Evolutionary conservation across 1,139 yeast species (phyloP).

Genomic region (Taphrina deformans): DNA sequence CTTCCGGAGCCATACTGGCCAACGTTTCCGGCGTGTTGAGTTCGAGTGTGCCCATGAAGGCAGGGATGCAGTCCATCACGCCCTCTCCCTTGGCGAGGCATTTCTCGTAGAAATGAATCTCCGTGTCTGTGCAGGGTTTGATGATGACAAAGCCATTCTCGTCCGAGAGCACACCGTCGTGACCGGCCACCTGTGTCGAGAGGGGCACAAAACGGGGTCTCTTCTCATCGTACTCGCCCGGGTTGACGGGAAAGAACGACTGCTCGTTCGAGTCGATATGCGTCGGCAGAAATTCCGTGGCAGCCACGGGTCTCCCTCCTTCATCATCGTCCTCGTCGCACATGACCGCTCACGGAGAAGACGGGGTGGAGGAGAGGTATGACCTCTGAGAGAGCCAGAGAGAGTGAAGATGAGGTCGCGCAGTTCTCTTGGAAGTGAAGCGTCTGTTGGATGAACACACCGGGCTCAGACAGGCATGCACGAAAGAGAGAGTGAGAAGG

Average conservation of each 20-base stretch:
- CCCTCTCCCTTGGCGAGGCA: slow-evolving; percentile 30
- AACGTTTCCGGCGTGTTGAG: slow-evolving; percentile 27
- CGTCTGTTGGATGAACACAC: no score
- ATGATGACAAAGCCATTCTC: slow-evolving; percentile 65
- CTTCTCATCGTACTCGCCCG: slow-evolving; percentile 12
- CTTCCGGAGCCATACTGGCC: slow-evolving; percentile 29
- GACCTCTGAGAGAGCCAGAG: no score
- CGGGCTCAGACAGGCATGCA: no score
- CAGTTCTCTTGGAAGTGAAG: no score
- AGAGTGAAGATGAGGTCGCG: no score
- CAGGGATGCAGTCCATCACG: slow-evolving; percentile 35
- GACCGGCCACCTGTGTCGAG: slow-evolving; percentile 74
- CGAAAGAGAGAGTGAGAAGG: neutral
- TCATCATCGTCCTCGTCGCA: slow-evolving; percentile 12
- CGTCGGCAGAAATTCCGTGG: neutral
- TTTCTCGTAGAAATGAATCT: slow-evolving; percentile 65
- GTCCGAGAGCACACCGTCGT: slow-evolving; percentile 70
- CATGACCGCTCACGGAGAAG: neutral
- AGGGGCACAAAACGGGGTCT: slow-evolving; percentile 25
- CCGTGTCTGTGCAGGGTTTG: slow-evolving; percentile 65
- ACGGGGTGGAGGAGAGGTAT: no score
- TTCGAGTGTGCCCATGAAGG: slow-evolving; percentile 34
- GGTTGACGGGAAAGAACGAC: slow-evolving; percentile 27
- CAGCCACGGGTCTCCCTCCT: neutral
- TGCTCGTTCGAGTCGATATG: slow-evolving; percentile 2